phyloP scores from a whole-genome alignment of 202 grass and related monocot genomes.

The Setaria italica region DNA sequence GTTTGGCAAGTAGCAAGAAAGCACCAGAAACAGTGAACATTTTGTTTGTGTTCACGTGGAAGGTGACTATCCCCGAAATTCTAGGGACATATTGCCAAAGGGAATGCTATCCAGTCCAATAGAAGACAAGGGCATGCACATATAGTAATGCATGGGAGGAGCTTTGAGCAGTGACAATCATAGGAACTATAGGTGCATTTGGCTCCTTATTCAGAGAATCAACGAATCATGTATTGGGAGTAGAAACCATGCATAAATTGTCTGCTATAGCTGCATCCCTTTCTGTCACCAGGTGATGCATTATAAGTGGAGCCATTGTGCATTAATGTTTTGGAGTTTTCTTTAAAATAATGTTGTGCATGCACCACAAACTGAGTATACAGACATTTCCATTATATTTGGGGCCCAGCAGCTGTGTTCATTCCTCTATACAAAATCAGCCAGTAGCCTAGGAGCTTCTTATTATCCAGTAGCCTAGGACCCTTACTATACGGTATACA shows the following conservation, averaged over 20 bases:
- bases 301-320: neutral
- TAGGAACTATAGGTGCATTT: constrained; percentile 25
- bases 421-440: neutral
- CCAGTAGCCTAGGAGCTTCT: neutral
- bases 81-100: constrained; percentile 1
- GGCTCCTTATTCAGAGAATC: neutral
- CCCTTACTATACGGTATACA: neutral
- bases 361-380: neutral
- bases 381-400: neutral
- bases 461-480: neutral
- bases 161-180: neutral
- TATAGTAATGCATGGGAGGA: neutral
- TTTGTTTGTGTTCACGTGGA: neutral
- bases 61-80: neutral
- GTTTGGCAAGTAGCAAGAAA: neutral
- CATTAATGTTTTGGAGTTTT: neutral
- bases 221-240: neutral
- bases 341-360: neutral
- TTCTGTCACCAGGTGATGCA: constrained; percentile 19
- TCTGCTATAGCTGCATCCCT: constrained; percentile 12
- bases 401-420: neutral
- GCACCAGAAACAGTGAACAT: neutral
- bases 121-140: constrained; percentile 2
- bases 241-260: neutral
- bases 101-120: neutral